phyloP scores from a whole-genome alignment of 768 basidiomycete genomes.

The Crepidotus variabilis region DNA sequence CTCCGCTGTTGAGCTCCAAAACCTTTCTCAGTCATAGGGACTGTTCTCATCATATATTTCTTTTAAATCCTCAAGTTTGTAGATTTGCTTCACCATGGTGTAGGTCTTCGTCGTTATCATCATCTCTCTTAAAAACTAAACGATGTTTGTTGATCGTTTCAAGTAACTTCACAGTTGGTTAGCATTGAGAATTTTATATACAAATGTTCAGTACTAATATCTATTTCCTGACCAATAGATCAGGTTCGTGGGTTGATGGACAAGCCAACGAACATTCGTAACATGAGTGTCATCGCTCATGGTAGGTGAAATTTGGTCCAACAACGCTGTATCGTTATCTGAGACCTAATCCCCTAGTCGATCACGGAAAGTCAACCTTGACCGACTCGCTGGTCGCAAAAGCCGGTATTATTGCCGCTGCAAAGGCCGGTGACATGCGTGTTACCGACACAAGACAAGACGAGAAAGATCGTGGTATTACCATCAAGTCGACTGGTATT shows the following conservation, averaged over 20 bases:
- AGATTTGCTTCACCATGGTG: slow-evolving; percentile 67
- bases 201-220: not conserved
- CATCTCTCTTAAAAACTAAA: slow-evolving; percentile 22
- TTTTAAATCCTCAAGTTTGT: slow-evolving; percentile 27
- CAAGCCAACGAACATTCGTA: slow-evolving; percentile 87
- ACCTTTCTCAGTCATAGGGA: slow-evolving; percentile 26
- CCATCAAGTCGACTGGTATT: slow-evolving; percentile 99
- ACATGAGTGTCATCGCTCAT: slow-evolving; percentile 93
- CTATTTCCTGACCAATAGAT: slow-evolving; percentile 39
- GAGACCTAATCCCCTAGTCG: slow-evolving; percentile 53
- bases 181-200: slow-evolving; percentile 27
- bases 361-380: slow-evolving; percentile 99
- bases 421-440: slow-evolving; percentile 95
- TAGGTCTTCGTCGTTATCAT: slow-evolving; percentile 39
- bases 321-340: slow-evolving; percentile 5
- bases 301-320: slow-evolving; percentile 43
- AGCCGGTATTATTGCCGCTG: slow-evolving; percentile 95
- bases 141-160: slow-evolving; percentile 23
- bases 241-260: slow-evolving; percentile 90
- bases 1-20: slow-evolving; percentile 24
- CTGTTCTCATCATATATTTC: slow-evolving; percentile 15
- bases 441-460: slow-evolving; percentile 97
- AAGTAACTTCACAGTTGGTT: slow-evolving; percentile 89
- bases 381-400: slow-evolving; percentile 99
- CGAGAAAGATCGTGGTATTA: slow-evolving; percentile 99